Base-by-base conservation (phyloP, 345 rosid genomes). In the Ceriops tagal region DNA sequence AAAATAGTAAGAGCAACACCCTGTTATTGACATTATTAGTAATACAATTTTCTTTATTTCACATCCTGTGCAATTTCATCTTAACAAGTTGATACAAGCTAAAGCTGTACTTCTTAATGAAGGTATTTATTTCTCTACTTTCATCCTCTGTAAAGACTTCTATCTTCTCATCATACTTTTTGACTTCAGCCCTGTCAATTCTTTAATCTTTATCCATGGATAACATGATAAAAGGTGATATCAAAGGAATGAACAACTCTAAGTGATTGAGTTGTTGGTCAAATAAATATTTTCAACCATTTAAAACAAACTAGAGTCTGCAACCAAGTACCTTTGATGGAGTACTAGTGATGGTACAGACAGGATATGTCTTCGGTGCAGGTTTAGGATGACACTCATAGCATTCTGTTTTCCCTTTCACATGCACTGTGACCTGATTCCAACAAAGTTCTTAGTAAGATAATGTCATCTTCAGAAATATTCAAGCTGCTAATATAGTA, bases 341-440 rank as follows among this genome's bases (percentile, higher is more conserved):
- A 57, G 98, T 96, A 78, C 97, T 96, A 34, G 99, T 96, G 74
- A 96, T 96, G 32, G 98, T 96, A 80, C 99, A 96, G 68, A 96
- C 99, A 72, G 99, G 99, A 80, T 92, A 96, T 5, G 93, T 87
- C 87, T 92, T 96, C 21, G 99, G 97, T 34, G 97, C 83, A 74
- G 97, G 98, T 81, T 92, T 96, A 65, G 98, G 87, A 75, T 90
- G 89, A 77, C 99, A 92, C 58, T 96, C 99, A 56, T 96, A 96
- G 76, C 99, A 96, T 76, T 92, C 99, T 31, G 99, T 86, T 81
- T 81, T 92, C 35, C 98, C 96, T 78, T 96, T 96, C 72, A 86
- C 75, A 74, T 96, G 99, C 61, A 96, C 89, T 5, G 99, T 86
- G 8, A 96, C 98, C 98, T 96, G 79, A 59, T 60, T 61, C 76